Conservation (phyloP, 805 yeast species). For the Metschnikowia borealis region DNA sequence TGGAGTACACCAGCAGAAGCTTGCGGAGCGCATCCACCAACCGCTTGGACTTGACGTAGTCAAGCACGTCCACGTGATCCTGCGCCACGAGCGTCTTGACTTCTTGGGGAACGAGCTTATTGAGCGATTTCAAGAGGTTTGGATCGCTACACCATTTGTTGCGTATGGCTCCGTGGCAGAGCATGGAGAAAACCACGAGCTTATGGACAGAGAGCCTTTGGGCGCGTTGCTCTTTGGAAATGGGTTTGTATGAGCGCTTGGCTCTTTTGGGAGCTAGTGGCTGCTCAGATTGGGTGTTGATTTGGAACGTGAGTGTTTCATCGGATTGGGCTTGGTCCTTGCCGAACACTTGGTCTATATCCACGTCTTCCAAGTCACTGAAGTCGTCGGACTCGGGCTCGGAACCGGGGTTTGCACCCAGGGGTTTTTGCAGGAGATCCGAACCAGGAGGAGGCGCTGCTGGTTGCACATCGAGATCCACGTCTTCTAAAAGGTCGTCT, state of each 20-base stretch:
- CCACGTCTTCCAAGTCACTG: conserved; percentile 32
- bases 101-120: conserved; percentile 44
- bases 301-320: conserved; percentile 17
- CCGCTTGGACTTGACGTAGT: conserved; percentile 52
- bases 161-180: conserved; percentile 62
- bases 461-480: conserved; percentile 18
- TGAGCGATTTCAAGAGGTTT: conserved; percentile 37
- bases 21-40: conserved; percentile 75
- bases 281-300: conserved; percentile 3
- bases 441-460: not conserved
- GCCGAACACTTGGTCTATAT: conserved; percentile 16
- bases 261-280: conserved; percentile 16
- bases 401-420: not conserved
- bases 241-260: conserved; percentile 30
- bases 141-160: conserved; percentile 70
- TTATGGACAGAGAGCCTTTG: conserved; percentile 56
- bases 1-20: conserved; percentile 59
- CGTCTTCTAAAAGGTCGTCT: conserved; percentile 9
- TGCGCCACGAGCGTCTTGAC: conserved; percentile 43
- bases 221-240: conserved; percentile 53
- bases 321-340: not conserved
- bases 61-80: conserved; percentile 12
- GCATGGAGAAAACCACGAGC: conserved; percentile 52
- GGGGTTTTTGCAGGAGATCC: not conserved
- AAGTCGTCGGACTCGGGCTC: conserved; percentile 31